Conservation (phyloP, 768 basidiomycete genomes). For the Mycena rebaudengoi region DNA sequence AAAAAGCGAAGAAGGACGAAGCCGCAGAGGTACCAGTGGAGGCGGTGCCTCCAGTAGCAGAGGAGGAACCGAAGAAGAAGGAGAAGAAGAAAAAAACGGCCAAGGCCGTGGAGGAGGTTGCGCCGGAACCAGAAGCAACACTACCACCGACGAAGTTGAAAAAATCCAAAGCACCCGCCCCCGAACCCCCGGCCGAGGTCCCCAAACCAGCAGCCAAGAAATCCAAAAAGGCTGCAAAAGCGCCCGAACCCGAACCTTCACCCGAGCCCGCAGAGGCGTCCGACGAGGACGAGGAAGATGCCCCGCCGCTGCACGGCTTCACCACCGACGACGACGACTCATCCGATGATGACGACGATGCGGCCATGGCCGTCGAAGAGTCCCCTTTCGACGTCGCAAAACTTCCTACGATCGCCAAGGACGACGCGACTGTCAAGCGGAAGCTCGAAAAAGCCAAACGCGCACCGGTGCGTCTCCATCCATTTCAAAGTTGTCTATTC, state of each 20-base stretch:
- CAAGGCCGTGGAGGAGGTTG: conserved; percentile 1
- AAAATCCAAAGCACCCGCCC: conserved; percentile 2
- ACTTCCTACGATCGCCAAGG: conserved; percentile 89
- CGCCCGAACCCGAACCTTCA: not conserved
- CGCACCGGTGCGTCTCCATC: conserved; percentile 69
- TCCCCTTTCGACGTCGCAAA: conserved; percentile 70
- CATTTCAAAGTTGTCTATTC: no score
- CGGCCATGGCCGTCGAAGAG: conserved; percentile 58
- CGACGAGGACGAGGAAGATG: conserved; percentile 48
- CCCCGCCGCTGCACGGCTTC: conserved; percentile 73
- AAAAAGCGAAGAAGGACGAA: conserved; percentile 44
- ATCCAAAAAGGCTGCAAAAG: not conserved
- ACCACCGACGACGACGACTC: conserved; percentile 80
- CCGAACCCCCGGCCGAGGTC: not conserved
- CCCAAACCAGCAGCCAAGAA: not conserved
- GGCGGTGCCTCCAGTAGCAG: no score
- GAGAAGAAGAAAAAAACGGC: conserved; percentile 26
- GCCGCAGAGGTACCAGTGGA: not conserved
- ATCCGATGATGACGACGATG: conserved; percentile 81
- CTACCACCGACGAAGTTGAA: conserved; percentile 6
- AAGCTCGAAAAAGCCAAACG: conserved; percentile 68
- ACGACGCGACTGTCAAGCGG: conserved; percentile 80
- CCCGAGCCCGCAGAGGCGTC: conserved; percentile 11
- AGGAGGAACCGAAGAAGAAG: conserved; percentile 12
- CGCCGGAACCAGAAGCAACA: no score